A percentile compares a stretch with the other conserved stretches of the same genome.
These are phyloP conservation scores for Colletotrichum sp. DNA, from an alignment of 2,329 filamentous ascomycete genomes.

Conservation along the genomic window DNA sequence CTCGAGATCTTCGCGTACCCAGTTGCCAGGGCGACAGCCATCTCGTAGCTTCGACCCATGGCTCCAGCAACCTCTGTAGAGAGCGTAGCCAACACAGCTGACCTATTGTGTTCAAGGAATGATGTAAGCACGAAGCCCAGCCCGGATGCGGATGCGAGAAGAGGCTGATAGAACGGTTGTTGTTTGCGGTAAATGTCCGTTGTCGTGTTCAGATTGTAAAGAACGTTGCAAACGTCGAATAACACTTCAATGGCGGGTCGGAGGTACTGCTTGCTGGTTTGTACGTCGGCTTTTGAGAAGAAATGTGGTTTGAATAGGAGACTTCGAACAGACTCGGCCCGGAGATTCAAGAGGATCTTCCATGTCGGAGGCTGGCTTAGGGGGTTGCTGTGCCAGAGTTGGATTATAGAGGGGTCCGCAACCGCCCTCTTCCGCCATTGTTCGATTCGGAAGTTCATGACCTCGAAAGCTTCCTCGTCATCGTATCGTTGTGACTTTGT, in stretches of 20 bases:
- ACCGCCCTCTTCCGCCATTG: constrained; percentile 28
- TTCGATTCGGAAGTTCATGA: constrained; percentile 32
- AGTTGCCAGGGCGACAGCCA: neutral
- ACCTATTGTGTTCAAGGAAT: neutral
- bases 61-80: neutral
- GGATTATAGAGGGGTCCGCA: neutral
- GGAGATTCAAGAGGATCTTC: neutral
- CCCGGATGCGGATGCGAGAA: neutral
- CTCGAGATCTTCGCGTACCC: neutral
- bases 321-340: neutral
- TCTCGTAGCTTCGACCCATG: neutral
- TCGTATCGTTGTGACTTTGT: constrained; percentile 21
- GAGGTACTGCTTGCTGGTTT: neutral
- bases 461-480: constrained; percentile 30
- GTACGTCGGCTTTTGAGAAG: neutral
- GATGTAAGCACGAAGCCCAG: neutral
- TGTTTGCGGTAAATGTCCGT: neutral
- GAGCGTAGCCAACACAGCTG: neutral
- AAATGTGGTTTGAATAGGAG: neutral
- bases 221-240: neutral
- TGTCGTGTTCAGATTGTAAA: neutral
- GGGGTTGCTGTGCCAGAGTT: neutral
- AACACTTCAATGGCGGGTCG: neutral
- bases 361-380: neutral
- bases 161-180: neutral